A percentile compares a stretch with the other conserved stretches of the same genome.
phyloP scores from a whole-genome alignment of 2,329 filamentous ascomycete genomes.

The Trichoderma brevicompactum region DNA sequence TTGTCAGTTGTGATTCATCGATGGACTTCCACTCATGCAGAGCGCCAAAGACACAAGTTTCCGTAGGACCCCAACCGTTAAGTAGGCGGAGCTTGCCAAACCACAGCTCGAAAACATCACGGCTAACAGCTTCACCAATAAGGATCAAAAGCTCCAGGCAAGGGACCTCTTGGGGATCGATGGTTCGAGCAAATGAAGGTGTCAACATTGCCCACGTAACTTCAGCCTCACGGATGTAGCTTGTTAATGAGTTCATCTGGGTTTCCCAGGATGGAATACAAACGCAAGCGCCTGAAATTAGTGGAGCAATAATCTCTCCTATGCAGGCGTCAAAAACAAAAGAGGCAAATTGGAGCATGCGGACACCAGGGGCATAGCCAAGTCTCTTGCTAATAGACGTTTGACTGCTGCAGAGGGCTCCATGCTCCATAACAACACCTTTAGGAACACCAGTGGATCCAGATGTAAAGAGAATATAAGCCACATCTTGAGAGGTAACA shows the following conservation, averaged over 20 bases:
- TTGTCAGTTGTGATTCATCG: slow-evolving; percentile 23
- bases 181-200: slow-evolving; percentile 25
- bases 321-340: slow-evolving; percentile 28
- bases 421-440: slow-evolving; percentile 32
- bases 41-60: slow-evolving; percentile 27
- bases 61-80: slow-evolving; percentile 28
- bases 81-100: slow-evolving; percentile 25
- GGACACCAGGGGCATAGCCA: slow-evolving; percentile 11
- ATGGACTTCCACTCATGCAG: slow-evolving; percentile 25
- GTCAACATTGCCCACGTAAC: slow-evolving; percentile 29
- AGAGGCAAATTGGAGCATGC: slow-evolving; percentile 29
- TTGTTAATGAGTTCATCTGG: slow-evolving; percentile 21
- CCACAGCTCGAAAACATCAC: slow-evolving; percentile 28
- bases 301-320: slow-evolving; percentile 20
- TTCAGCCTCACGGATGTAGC: slow-evolving; percentile 1
- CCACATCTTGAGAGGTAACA: slow-evolving; percentile 8
- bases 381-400: slow-evolving; percentile 13
- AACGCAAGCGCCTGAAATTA: slow-evolving; percentile 28
- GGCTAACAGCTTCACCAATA: slow-evolving; percentile 27
- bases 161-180: slow-evolving; percentile 32
- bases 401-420: slow-evolving; percentile 24
- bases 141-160: slow-evolving; percentile 26
- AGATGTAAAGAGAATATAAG: slow-evolving; percentile 33
- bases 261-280: slow-evolving; percentile 29
- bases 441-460: slow-evolving; percentile 33